Conservation (phyloP, 2,329 filamentous ascomycete species). For the Verticillium dahliae region DNA sequence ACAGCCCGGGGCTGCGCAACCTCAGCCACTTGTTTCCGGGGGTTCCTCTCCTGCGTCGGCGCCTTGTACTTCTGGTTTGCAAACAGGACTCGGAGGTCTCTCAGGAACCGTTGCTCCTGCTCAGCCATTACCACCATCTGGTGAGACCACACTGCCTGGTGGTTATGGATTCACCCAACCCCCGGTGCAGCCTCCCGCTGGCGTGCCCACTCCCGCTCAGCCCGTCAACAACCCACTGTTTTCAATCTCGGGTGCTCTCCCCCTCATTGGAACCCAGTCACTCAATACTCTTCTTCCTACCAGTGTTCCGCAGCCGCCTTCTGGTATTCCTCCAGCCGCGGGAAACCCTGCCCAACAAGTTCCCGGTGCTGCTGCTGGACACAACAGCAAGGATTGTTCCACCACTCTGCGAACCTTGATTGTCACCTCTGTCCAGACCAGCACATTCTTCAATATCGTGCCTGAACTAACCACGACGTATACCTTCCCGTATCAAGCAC, state of each 20-base stretch:
- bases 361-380: background rate
- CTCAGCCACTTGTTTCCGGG: background rate
- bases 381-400: background rate
- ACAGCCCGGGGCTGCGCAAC: background rate
- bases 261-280: background rate
- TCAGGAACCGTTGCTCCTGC: background rate
- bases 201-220: background rate
- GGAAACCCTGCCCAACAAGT: background rate
- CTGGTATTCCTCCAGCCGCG: background rate
- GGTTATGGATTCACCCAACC: background rate
- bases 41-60: background rate
- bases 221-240: background rate
- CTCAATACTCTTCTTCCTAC: background rate
- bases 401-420: background rate
- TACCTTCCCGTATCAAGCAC: constrained; percentile 16
- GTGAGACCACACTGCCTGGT: background rate
- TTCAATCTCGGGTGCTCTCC: background rate
- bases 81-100: background rate
- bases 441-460: constrained; percentile 32
- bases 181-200: background rate
- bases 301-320: background rate
- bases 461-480: constrained; percentile 31
- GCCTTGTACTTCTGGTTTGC: background rate
- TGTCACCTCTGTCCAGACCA: constrained; percentile 21
- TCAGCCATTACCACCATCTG: background rate